Evolutionary conservation across 2,329 filamentous ascomycete species (phyloP), one percentile per base, ranked within the genome.

Genomic region (Penicillium sp.): DNA sequence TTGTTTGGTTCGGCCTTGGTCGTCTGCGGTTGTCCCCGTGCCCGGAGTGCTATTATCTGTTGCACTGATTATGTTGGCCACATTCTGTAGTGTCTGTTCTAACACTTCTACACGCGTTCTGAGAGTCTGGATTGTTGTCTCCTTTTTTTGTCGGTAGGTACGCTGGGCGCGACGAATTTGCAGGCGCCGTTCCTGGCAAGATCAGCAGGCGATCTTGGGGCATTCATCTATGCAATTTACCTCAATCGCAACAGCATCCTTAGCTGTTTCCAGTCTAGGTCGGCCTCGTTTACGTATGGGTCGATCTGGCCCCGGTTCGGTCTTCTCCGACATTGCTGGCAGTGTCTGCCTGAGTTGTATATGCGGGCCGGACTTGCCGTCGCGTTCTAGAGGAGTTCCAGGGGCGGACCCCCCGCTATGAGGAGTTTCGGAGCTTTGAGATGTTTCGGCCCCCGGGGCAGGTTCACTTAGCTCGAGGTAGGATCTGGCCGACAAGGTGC

Each of bases 111-210:
- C 90, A 59, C 87, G 83, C 53, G 84, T 82, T 69, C 91, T 88
- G 11, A 96, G 80, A 1, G 84, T 85, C 27, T 85, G 83, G 55
- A 96, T 93, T 5, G 90, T 89, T 22, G 84, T 88, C 69, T 96
- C 92, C 74, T 96, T 96, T 51, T 92, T 87, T 67, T 89, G 86
- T 16, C 92, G 86, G 69, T 96, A 96, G 1, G 91, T 91, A 63
- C 91, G 82, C 72, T 96, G 92, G 2, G 92, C 92, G 53, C 93
- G 83, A 24, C 92, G 87, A 61, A 96, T 95, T 71, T 96, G 92
- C 5, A 90, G 93, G 53, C 92, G 85, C 52, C 92, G 88, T 53
- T 68, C 67, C 62, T 68, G 48, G 26, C 19, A 16, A 48, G 11
- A 49, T 63, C 39, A 64, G 51, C 45, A 37, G 52, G 47, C 24